Percentiles rank a stretch among this genome's conserved stretches.
Conservation (phyloP, 2,329 filamentous ascomycete species). For the Xylogone sp. region DNA sequence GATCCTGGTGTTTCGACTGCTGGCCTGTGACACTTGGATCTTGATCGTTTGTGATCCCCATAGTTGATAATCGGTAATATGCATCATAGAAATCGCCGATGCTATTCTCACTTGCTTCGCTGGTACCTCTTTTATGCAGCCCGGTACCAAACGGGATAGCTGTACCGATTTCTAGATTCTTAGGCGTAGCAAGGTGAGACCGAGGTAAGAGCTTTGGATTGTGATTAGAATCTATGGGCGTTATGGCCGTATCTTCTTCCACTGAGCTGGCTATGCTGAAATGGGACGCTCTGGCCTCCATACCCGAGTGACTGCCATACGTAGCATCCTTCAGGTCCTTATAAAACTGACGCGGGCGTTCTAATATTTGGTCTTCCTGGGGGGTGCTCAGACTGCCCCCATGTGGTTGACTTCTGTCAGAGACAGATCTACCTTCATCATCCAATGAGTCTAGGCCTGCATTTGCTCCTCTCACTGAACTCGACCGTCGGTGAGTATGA, state of each 20-base stretch:
- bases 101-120: constrained; percentile 10
- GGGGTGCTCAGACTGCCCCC: too few species aligned
- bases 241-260: neutral
- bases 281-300: neutral
- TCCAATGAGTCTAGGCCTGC: too few species aligned
- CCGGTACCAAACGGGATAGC: neutral
- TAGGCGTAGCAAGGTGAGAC: neutral
- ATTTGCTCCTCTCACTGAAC: too few species aligned
- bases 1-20: constrained; percentile 30
- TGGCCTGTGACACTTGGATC: too few species aligned
- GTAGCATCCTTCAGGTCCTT: neutral
- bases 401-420: too few species aligned
- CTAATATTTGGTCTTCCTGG: too few species aligned
- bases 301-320: neutral
- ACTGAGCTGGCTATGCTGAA: neutral
- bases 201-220: neutral
- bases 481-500: too few species aligned
- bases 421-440: too few species aligned
- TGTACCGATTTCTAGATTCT: neutral
- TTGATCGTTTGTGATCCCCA: neutral
- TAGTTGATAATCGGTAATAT: constrained; percentile 13
- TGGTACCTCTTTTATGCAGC: constrained; percentile 1
- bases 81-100: constrained; percentile 20
- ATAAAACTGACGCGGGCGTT: too few species aligned
- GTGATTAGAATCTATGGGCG: neutral